Conservation (phyloP, 331 rosid genomes). For the Acacia pycnantha region DNA sequence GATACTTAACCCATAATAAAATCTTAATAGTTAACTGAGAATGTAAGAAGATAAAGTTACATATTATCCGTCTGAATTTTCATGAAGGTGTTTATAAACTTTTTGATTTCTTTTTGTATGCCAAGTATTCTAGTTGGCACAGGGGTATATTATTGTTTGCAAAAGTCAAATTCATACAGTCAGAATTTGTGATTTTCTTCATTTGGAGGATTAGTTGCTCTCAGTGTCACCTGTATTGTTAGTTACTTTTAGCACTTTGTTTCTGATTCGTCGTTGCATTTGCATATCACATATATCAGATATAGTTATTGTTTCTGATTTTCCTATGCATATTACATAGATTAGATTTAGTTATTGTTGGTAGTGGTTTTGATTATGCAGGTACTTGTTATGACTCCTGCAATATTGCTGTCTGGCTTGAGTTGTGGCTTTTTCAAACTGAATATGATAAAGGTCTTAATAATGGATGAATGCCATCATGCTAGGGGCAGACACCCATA, state of each 20-base stretch:
- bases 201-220: background rate
- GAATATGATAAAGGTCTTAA: conserved; percentile 70
- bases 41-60: too few relatives aligned
- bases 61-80: background rate
- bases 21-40: too few relatives aligned
- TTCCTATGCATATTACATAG: too few relatives aligned
- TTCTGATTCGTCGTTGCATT: too few relatives aligned
- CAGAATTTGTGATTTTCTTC: background rate
- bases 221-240: background rate
- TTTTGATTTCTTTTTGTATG: background rate
- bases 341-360: background rate
- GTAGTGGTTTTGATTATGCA: conserved; percentile 19
- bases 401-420: conserved; percentile 66
- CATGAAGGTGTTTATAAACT: background rate
- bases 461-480: conserved; percentile 93
- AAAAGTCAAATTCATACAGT: background rate
- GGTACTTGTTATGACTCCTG: conserved; percentile 84
- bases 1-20: background rate
- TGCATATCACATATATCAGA: too few relatives aligned
- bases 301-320: too few relatives aligned
- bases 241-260: background rate
- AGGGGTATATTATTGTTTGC: background rate
- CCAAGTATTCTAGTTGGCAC: background rate
- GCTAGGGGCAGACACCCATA: conserved; percentile 67
- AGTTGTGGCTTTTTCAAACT: conserved; percentile 67